Conservation (phyloP, 164 flowering plant genomes). For the Pachysandra terminalis region DNA sequence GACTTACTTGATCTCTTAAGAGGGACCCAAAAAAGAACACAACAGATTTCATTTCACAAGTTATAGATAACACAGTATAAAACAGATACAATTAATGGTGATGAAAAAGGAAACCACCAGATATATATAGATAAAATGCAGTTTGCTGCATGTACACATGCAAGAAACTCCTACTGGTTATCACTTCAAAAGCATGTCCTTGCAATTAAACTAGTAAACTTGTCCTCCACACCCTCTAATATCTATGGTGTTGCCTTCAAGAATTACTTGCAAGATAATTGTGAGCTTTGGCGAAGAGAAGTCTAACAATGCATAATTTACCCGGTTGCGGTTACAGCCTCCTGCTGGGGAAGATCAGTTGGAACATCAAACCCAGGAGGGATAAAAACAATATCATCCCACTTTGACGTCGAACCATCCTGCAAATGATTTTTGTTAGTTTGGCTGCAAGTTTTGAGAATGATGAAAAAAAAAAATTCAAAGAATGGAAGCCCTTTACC, state of each 20-base stretch:
- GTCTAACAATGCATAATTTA: background rate
- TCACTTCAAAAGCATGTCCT: background rate
- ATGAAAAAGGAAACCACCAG: too few species aligned
- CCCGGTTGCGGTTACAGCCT: constrained; percentile 9
- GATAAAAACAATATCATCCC: constrained; percentile 85
- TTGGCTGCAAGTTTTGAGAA: background rate
- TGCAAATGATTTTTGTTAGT: constrained; percentile 31
- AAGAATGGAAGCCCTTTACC: constrained; percentile 33
- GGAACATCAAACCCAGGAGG: constrained; percentile 92
- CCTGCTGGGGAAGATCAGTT: constrained; percentile 29
- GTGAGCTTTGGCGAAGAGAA: background rate
- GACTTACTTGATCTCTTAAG: too few species aligned
- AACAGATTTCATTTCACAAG: too few species aligned
- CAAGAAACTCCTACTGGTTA: too few species aligned
- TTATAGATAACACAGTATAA: too few species aligned
- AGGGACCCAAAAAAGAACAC: too few species aligned
- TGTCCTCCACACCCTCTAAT: background rate
- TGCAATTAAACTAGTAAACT: too few species aligned
- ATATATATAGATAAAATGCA: too few species aligned
- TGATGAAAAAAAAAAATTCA: background rate
- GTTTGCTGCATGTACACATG: too few species aligned
- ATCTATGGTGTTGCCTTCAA: background rate
- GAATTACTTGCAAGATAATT: too few species aligned
- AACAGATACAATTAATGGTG: too few species aligned
- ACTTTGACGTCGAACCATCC: constrained; percentile 47